Percentiles rank a stretch among this genome's conserved stretches.
Conservation (phyloP, 148 eudicot species). For the Drosera capensis region DNA sequence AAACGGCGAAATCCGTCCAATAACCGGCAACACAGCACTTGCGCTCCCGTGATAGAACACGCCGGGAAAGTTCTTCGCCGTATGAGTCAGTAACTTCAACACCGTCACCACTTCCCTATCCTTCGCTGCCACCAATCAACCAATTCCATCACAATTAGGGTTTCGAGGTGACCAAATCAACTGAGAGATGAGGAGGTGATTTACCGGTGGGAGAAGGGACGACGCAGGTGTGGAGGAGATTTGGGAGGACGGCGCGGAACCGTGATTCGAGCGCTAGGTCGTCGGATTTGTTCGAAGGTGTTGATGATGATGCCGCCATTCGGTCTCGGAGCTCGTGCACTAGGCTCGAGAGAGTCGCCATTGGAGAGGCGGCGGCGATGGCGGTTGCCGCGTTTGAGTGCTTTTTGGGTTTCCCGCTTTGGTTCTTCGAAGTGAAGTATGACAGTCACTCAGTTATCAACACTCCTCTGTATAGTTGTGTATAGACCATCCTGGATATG, state of each 20-base stretch:
- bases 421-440: too few species aligned
- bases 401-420: too few species aligned
- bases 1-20: constrained; percentile 70
- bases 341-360: constrained; percentile 67
- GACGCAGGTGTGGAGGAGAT: constrained; percentile 59
- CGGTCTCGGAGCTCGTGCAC: constrained; percentile 85
- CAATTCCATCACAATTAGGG: not conserved
- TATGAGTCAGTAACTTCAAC: constrained; percentile 49
- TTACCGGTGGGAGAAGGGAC: constrained; percentile 58
- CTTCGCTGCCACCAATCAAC: constrained; percentile 22
- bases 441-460: too few species aligned
- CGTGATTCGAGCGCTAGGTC: constrained; percentile 48
- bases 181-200: constrained; percentile 2
- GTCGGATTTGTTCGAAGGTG: constrained; percentile 30
- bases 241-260: constrained; percentile 70
- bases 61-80: constrained; percentile 71
- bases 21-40: constrained; percentile 49
- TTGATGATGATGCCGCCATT: constrained; percentile 58
- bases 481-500: too few species aligned
- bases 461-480: too few species aligned
- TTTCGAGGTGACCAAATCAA: not conserved
- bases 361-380: too few species aligned
- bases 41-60: constrained; percentile 71
- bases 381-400: too few species aligned
- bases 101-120: constrained; percentile 79